Evolutionary conservation across 1,284 basidiomycete species (phyloP), one percentile per base, ranked within the genome.

Genomic region (Ganoderma leucocontextum): DNA sequence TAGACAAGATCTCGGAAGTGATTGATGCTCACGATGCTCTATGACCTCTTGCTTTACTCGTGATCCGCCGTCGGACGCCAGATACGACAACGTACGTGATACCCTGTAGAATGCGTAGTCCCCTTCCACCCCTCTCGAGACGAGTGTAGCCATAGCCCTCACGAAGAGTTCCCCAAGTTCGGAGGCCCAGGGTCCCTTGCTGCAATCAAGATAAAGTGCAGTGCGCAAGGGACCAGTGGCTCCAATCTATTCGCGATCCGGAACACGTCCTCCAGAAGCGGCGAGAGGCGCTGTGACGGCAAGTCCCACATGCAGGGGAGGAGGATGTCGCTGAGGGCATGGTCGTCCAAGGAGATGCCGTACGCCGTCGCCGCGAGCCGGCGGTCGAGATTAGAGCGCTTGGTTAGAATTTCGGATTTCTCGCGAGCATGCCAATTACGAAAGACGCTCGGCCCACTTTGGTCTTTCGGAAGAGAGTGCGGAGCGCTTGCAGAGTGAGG

Each of bases 351-450:
- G n/a, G 66, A 39, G 42, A 68, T 62, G 25, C 38, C 38, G 49
- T 68, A 70, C 12, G 66, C 58, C 38, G 53, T 66, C n/a, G 63
- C 47, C 10, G 66, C 64, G 12, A 70, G 62, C 2, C 62, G 33
- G n/a, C 65, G 66, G 44, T 70, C 69, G 36, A 70, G 66, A 22
- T 70, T 64, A 0, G 60, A 64, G 29, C 61, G 64, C 22, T 25
- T 63, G 3, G 47, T 58, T 29, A 63, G 64, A 19, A 68, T 44
- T 41, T 65, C 66, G 2, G 42, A 58, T 42, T 70, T 68, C 62
- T 70, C 69, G 58, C 69, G 69, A 1, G 62, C 41, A 25, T 70
- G 64, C 69, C 69, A 70, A 19, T 53, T 65, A 38, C 59, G 39
- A 25, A 29, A 39, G 19, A 42, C 22, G 59, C n/a, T 25, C 4